Conservation (phyloP, 2,329 filamentous ascomycete genomes). For the Exophiala sideris region DNA sequence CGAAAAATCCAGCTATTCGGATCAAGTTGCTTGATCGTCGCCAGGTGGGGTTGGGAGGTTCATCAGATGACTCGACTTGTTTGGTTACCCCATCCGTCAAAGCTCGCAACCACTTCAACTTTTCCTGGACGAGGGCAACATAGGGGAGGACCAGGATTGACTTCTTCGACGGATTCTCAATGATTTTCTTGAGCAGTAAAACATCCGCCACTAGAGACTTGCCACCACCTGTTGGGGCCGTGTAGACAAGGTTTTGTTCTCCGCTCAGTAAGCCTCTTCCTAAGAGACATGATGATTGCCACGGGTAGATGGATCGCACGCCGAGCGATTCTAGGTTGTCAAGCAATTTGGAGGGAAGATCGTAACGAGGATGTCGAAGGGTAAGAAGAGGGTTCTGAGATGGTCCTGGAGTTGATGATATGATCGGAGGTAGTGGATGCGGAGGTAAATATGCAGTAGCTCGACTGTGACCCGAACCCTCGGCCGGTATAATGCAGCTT, state of each 20-base stretch:
- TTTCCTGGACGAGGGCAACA: constrained; percentile 76
- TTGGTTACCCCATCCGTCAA: constrained; percentile 60
- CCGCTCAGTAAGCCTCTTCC: constrained; percentile 64
- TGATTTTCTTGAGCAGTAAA: constrained; percentile 67
- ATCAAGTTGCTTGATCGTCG: constrained; percentile 56
- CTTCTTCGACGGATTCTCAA: constrained; percentile 63
- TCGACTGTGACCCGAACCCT: background rate
- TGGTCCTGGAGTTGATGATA: constrained; percentile 32
- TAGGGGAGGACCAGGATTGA: constrained; percentile 72
- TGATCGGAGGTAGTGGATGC: constrained; percentile 1
- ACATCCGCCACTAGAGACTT: constrained; percentile 70
- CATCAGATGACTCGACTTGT: constrained; percentile 32
- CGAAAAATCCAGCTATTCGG: constrained; percentile 70
- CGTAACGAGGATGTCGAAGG: constrained; percentile 62
- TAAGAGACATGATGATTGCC: constrained; percentile 72
- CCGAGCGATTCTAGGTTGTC: constrained; percentile 64
- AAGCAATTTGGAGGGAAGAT: constrained; percentile 58
- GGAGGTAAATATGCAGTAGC: background rate
- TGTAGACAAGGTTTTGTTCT: constrained; percentile 70
- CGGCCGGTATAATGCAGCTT: constrained; percentile 8
- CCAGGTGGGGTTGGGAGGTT: constrained; percentile 37
- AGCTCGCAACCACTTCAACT: constrained; percentile 68
- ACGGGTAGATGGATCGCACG: constrained; percentile 72
- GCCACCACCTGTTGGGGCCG: constrained; percentile 72
- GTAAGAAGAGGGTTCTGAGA: constrained; percentile 50